Conservation (phyloP, 306 rosid species). For the Dryas drummondii region DNA sequence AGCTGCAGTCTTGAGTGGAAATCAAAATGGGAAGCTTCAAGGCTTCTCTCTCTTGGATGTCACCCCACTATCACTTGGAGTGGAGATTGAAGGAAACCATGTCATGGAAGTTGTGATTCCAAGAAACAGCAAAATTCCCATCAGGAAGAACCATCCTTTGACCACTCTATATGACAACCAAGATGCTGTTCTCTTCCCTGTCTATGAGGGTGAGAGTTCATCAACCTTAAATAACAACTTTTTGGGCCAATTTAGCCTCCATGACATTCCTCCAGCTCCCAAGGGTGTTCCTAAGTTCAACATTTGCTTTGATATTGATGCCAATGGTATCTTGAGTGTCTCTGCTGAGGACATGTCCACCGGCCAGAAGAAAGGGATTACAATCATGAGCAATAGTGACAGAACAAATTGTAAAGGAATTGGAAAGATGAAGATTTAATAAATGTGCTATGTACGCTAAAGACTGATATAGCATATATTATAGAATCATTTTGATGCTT, state of each 20-base stretch:
- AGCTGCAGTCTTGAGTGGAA: slow-evolving; percentile 10
- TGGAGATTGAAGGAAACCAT: too few relatives aligned
- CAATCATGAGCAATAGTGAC: not conserved
- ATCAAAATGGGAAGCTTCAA: not conserved
- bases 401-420: too few relatives aligned
- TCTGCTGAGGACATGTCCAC: slow-evolving; percentile 11
- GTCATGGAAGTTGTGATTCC: too few relatives aligned
- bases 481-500: too few relatives aligned
- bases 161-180: not conserved
- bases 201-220: slow-evolving; percentile 12
- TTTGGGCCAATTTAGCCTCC: not conserved
- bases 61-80: not conserved
- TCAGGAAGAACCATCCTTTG: not conserved
- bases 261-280: slow-evolving; percentile 6
- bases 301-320: not conserved
- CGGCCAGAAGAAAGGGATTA: not conserved
- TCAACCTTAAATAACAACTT: not conserved
- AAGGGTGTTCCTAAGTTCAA: not conserved
- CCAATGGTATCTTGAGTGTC: slow-evolving; percentile 9
- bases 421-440: too few relatives aligned
- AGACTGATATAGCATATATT: too few relatives aligned
- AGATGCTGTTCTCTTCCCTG: not conserved
- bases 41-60: slow-evolving; percentile 8
- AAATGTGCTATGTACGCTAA: too few relatives aligned
- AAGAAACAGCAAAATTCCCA: not conserved